Evolutionary conservation across 2,329 filamentous ascomycete species (phyloP).

Genomic region (Alternaria novae-zelandiae): DNA sequence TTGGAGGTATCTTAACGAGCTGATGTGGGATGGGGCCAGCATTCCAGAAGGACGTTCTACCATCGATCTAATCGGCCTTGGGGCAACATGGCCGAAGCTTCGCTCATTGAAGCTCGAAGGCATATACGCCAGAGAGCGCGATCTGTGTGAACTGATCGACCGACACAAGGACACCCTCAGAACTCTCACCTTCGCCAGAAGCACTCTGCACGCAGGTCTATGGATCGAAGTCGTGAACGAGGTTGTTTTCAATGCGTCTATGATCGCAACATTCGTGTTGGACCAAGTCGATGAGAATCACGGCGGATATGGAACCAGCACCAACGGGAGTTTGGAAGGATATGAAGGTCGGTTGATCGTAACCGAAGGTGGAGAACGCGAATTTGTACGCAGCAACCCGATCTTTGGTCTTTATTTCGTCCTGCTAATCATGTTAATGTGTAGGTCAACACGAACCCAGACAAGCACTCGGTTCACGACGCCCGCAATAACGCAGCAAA

Average conservation of each 20-base stretch:
- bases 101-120: constrained; percentile 28
- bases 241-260: constrained; percentile 24
- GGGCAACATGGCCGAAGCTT: constrained; percentile 30
- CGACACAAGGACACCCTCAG: constrained; percentile 29
- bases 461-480: constrained; percentile 8
- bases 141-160: constrained; percentile 24
- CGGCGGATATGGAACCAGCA: neutral
- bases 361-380: constrained; percentile 10
- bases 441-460: constrained; percentile 9
- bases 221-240: constrained; percentile 40
- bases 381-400: constrained; percentile 15
- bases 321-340: neutral
- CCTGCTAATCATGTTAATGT: neutral
- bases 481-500: neutral
- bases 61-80: constrained; percentile 22
- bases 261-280: constrained; percentile 24
- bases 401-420: neutral
- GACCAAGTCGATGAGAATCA: constrained; percentile 28
- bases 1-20: constrained; percentile 4
- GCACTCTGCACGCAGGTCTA: constrained; percentile 20
- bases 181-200: constrained; percentile 18
- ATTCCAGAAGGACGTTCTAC: neutral
- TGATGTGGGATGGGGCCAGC: constrained; percentile 8
- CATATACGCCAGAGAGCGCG: constrained; percentile 20
- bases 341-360: constrained; percentile 19